phyloP scores from a whole-genome alignment of 805 yeast species.

The Kurtzmaniella cleridarum region DNA sequence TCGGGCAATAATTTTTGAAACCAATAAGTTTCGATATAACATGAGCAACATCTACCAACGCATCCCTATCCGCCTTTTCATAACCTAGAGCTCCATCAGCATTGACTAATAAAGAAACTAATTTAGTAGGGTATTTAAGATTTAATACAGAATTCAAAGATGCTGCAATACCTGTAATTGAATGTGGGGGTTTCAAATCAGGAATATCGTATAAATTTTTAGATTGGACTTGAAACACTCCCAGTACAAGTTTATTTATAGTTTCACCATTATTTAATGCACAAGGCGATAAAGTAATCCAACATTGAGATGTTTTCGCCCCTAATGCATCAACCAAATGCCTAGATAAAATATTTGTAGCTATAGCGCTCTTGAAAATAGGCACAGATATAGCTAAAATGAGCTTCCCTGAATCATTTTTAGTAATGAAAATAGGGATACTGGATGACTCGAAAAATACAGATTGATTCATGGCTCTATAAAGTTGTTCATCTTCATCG shows the following conservation, averaged over 20 bases:
- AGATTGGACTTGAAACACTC: background rate
- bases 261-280: constrained; percentile 25
- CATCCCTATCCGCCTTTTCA: constrained; percentile 46
- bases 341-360: constrained; percentile 23
- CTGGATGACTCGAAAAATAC: constrained; percentile 4
- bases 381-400: constrained; percentile 23
- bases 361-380: constrained; percentile 31
- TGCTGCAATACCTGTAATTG: constrained; percentile 55
- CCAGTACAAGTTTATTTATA: constrained; percentile 17
- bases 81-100: constrained; percentile 61
- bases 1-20: constrained; percentile 8
- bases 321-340: constrained; percentile 12
- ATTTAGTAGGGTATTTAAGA: constrained; percentile 1
- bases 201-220: constrained; percentile 12
- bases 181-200: constrained; percentile 53
- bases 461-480: constrained; percentile 26
- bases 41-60: constrained; percentile 30
- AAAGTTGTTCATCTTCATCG: constrained; percentile 49
- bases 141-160: constrained; percentile 27
- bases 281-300: constrained; percentile 36
- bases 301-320: constrained; percentile 9
- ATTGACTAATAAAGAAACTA: constrained; percentile 32
- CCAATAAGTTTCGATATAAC: constrained; percentile 10
- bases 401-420: background rate
- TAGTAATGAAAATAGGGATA: too few relatives aligned